Conservation (phyloP, 1,284 basidiomycete genomes). For the Lentinus polychrous region DNA sequence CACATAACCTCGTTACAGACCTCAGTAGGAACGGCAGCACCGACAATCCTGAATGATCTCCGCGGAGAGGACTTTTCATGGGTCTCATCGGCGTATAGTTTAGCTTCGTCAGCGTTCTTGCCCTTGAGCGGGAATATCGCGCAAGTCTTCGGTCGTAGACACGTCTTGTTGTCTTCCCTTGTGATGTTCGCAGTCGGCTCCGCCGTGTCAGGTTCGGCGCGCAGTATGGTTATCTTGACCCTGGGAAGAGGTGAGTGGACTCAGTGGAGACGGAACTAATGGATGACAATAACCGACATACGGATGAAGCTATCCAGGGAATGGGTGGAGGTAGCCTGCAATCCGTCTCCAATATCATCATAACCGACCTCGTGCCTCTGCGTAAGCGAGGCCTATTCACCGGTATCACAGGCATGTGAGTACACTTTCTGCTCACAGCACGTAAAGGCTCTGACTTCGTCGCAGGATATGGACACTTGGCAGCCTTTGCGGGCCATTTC, state of each 20-base stretch:
- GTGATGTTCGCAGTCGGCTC: conserved; percentile 31
- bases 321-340: conserved; percentile 37
- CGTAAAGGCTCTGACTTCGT: neutral
- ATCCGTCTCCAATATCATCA: conserved; percentile 31
- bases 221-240: conserved; percentile 30
- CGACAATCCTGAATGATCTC: conserved; percentile 27
- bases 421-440: neutral
- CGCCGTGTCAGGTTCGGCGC: conserved; percentile 29
- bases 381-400: conserved; percentile 32
- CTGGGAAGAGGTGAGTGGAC: conserved; percentile 24
- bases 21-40: conserved; percentile 27
- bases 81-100: conserved; percentile 24
- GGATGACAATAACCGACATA: neutral
- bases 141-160: conserved; percentile 25
- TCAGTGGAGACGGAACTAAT: neutral
- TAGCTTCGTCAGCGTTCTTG: conserved; percentile 24
- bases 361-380: conserved; percentile 36
- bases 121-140: conserved; percentile 25
- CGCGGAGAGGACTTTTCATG: conserved; percentile 26
- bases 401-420: conserved; percentile 20
- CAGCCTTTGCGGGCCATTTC: conserved; percentile 6
- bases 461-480: conserved; percentile 8
- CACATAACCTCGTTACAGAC: conserved; percentile 17
- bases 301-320: conserved; percentile 32
- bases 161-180: conserved; percentile 27